Conservation (phyloP, 2,329 filamentous ascomycete genomes). For the Aspergillus latus region DNA sequence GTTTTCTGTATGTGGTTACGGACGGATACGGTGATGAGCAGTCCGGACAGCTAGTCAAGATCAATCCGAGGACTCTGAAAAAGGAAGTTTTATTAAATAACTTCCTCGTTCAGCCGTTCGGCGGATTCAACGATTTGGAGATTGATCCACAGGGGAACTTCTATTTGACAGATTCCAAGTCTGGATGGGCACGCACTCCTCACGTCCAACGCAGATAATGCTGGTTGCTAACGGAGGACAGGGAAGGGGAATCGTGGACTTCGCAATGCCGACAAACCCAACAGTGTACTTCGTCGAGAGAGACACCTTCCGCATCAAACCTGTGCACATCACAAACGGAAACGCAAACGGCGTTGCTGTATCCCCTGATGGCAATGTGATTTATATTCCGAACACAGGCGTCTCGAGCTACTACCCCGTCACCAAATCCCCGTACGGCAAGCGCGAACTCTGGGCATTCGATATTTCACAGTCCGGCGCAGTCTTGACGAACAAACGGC, state of each 20-base stretch:
- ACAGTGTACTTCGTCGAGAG: slow-evolving; percentile 16
- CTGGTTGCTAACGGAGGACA: not conserved
- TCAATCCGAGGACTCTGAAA: slow-evolving; percentile 8
- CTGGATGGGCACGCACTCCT: not conserved
- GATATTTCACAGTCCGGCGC: slow-evolving; percentile 3
- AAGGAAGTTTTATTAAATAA: slow-evolving; percentile 14
- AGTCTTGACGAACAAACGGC: slow-evolving; percentile 9
- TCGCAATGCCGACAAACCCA: slow-evolving; percentile 14
- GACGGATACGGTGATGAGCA: slow-evolving; percentile 6
- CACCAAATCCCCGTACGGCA: slow-evolving; percentile 8
- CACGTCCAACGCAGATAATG: too few species aligned
- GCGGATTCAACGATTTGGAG: slow-evolving; percentile 16
- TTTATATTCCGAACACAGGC: slow-evolving; percentile 31
- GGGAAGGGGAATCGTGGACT: slow-evolving; percentile 13
- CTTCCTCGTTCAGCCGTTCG: slow-evolving; percentile 13
- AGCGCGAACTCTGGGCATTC: slow-evolving; percentile 10
- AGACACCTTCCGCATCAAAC: slow-evolving; percentile 7
- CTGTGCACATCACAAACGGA: slow-evolving; percentile 7
- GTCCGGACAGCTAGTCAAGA: slow-evolving; percentile 6
- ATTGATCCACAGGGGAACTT: slow-evolving; percentile 18
- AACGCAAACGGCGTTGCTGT: slow-evolving; percentile 28
- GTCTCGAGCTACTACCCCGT: slow-evolving; percentile 8
- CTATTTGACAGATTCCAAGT: slow-evolving; percentile 16
- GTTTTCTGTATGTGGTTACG: slow-evolving; percentile 11
- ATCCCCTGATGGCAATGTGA: slow-evolving; percentile 21